Evolutionary conservation across 345 rosid genomes (phyloP).

Genomic region (Luvunga scandens): DNA sequence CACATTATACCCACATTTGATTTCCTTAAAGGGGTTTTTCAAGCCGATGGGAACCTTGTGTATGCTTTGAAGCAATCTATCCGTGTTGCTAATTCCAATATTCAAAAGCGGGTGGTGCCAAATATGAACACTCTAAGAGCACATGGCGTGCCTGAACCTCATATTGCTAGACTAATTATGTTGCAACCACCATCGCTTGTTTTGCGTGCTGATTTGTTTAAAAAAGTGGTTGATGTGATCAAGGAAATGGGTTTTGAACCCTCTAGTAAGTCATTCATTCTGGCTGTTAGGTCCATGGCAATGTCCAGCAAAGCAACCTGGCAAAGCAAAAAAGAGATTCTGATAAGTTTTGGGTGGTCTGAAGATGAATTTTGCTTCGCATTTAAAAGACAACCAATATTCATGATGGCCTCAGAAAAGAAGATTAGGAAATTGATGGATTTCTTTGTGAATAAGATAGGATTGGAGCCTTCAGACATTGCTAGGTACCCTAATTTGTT

Average conservation of each 20-base stretch:
- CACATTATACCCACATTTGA: conserved; percentile 21
- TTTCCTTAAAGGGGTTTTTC: conserved; percentile 17
- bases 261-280: not conserved
- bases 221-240: conserved; percentile 17
- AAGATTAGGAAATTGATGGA: conserved; percentile 28
- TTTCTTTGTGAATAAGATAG: conserved; percentile 19
- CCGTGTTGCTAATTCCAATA: not conserved
- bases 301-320: not conserved
- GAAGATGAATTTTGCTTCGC: conserved; percentile 20
- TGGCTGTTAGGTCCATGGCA: conserved; percentile 15
- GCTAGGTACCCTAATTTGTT: conserved; percentile 28
- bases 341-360: conserved; percentile 34
- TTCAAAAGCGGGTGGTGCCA: conserved; percentile 10
- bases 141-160: conserved; percentile 25
- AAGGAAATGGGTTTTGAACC: conserved; percentile 28
- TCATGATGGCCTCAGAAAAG: conserved; percentile 19
- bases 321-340: conserved; percentile 24
- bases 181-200: not conserved
- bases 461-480: conserved; percentile 21
- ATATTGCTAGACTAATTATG: conserved; percentile 10
- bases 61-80: conserved; percentile 7
- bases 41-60: conserved; percentile 22
- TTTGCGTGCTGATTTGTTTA: conserved; percentile 13
- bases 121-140: conserved; percentile 19
- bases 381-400: conserved; percentile 21